Evolutionary conservation across 257 asterid genomes (phyloP).

Genomic region (Penstemon eatonii): DNA sequence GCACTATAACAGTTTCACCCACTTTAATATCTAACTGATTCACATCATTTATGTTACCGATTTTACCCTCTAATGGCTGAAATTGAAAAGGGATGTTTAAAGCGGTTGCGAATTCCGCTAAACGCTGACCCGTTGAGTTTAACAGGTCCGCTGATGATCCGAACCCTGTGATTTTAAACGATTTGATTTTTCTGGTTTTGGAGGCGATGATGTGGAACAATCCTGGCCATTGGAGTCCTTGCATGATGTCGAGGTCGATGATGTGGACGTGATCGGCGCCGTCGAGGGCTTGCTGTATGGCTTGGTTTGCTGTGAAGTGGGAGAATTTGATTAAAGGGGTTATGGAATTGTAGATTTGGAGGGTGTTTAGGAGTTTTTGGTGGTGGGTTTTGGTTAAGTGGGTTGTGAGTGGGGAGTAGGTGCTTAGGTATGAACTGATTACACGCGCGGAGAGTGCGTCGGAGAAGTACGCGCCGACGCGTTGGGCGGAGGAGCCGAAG

Average conservation of each 20-base stretch:
- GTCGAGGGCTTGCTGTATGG: constrained; percentile 76
- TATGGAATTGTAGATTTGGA: constrained; percentile 74
- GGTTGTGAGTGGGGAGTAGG: constrained; percentile 55
- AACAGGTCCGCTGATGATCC: constrained; percentile 71
- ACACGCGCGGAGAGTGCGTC: constrained; percentile 84
- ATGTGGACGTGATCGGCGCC: constrained; percentile 86
- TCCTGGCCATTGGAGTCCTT: constrained; percentile 98
- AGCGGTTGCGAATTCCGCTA: constrained; percentile 72
- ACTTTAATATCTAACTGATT: constrained; percentile 42
- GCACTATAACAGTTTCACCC: constrained; percentile 72
- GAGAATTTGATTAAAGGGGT: constrained; percentile 85
- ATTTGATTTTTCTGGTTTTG: constrained; percentile 49
- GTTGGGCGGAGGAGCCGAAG: constrained; percentile 86
- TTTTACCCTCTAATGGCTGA: constrained; percentile 65
- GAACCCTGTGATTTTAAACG: constrained; percentile 68
- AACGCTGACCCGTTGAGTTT: constrained; percentile 65
- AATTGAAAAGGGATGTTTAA: constrained; percentile 73
- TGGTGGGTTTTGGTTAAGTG: constrained; percentile 46
- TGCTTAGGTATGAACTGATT: constrained; percentile 59
- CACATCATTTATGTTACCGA: constrained; percentile 53
- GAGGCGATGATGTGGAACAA: constrained; percentile 83
- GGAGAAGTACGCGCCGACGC: constrained; percentile 91
- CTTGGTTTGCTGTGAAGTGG: constrained; percentile 93
- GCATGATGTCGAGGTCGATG: constrained; percentile 96
- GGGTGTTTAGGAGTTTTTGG: constrained; percentile 63